Conservation (phyloP, 441 rosid genomes). For the Eutrema salsugineum region DNA sequence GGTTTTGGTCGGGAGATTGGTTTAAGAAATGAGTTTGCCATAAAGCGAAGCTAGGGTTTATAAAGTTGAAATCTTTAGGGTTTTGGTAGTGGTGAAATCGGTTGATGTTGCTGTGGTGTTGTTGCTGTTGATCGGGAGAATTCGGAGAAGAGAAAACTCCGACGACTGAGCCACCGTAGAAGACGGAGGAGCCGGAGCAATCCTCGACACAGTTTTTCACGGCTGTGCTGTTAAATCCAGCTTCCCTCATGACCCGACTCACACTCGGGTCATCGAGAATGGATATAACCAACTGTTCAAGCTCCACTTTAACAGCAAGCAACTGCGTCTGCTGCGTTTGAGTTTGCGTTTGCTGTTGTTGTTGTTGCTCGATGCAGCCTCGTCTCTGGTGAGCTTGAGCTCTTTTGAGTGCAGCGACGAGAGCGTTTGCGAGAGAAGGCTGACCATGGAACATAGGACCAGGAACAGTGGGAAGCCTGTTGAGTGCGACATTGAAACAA, state of each 20-base stretch:
- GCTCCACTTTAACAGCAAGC: conserved; percentile 67
- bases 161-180: conserved; percentile 38
- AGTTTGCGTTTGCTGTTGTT: conserved; percentile 58
- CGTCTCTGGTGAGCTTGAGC: conserved; percentile 94
- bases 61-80: conserved; percentile 29
- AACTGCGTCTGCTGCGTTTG: conserved; percentile 62
- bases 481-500: conserved; percentile 89
- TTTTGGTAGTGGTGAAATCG: conserved; percentile 34
- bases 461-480: conserved; percentile 78
- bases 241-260: conserved; percentile 90
- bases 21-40: conserved; percentile 65
- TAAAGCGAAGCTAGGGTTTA: conserved; percentile 40
- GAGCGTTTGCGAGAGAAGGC: conserved; percentile 78
- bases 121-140: conserved; percentile 48
- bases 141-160: conserved; percentile 78
- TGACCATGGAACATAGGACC: conserved; percentile 62
- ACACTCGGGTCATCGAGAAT: conserved; percentile 92
- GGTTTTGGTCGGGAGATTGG: conserved; percentile 51
- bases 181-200: conserved; percentile 38
- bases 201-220: conserved; percentile 76
- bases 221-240: conserved; percentile 82
- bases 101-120: conserved; percentile 17
- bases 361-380: conserved; percentile 72
- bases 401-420: conserved; percentile 85
- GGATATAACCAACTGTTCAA: conserved; percentile 76